Base-by-base conservation (phyloP, 106 monocot genomes). In the Dendrobium chrysotoxum region DNA sequence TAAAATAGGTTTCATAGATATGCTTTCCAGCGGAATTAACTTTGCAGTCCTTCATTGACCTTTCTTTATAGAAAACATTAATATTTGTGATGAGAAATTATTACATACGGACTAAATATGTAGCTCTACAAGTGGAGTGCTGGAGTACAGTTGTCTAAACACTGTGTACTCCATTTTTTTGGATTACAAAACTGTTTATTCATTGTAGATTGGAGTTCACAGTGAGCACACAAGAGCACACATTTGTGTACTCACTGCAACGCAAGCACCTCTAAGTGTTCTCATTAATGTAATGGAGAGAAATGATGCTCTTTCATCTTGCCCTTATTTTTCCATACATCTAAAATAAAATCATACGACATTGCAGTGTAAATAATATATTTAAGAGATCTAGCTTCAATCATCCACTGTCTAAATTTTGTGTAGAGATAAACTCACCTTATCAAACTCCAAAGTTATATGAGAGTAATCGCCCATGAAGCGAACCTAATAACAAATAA, bases 391-490 rank as follows among this genome's bases (percentile, higher is more conserved):
- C 35, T 35, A 70, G 70, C 15, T 35, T 31, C 35, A 31, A 70
- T 35, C 31, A 35, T 70, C 25, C 64, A 65, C 3, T 25, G 26
- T 65, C 64, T 26, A 65, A 23, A 65, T 25, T 31, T 70, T 70
- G 15, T 70, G 25, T 35, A 21, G 38, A 38, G 28, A 80, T 77
- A 50, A 78, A 82, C 86, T 89, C 84, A 99, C 98, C 77, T 92
- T 83, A 81, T 95, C 92, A 85, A 99, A 91, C 39, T 95, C 86
- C 87, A 87, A 77, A 72, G 98, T 85, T 7, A 99, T 82, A 77
- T 99, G 95, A 16, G 93, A 99, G 82, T 91, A 83, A 15, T 95
- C 91, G 20, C 85, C 98, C 95, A 99, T 95, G 79, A 89, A 99
- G 23, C 81, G 83, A 39, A 99, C 91, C 98, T 99, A 77, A 16